Conservation (phyloP, 306 rosid species). For the Quercus variabilis region DNA sequence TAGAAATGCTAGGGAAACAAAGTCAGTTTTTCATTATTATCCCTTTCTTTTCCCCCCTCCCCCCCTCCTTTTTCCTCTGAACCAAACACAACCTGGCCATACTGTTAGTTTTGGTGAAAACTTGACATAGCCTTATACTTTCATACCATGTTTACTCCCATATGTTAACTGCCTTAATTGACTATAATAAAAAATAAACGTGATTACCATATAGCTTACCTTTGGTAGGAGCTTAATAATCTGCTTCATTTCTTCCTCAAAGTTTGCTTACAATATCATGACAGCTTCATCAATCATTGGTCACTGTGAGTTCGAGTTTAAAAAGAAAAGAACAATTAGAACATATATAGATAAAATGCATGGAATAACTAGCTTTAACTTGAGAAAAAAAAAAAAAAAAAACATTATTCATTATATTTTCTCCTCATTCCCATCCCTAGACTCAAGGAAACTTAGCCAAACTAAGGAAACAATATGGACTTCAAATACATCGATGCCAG, state of each 20-base stretch:
- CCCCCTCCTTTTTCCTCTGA: not conserved
- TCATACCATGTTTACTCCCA: not conserved
- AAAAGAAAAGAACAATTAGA: slow-evolving; percentile 1
- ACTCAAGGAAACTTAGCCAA: too few species aligned
- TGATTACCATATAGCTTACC: slow-evolving; percentile 38
- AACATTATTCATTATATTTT: too few species aligned
- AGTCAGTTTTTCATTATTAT: not conserved
- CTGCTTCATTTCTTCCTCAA: slow-evolving; percentile 97
- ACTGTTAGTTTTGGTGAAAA: not conserved
- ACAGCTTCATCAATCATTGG: slow-evolving; percentile 94
- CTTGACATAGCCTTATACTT: not conserved
- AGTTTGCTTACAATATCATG: slow-evolving; percentile 91
- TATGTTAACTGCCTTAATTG: not conserved
- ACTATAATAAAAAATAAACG: not conserved
- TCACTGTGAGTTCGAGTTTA: slow-evolving; percentile 53
- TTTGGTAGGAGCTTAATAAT: slow-evolving; percentile 72
- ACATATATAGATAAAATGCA: too few species aligned
- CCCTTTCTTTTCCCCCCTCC: not conserved
- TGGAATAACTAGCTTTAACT: too few species aligned
- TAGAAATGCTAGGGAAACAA: not conserved
- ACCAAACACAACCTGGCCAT: not conserved
- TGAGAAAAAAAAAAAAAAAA: too few species aligned
- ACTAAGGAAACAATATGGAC: too few species aligned
- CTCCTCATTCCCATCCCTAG: too few species aligned
- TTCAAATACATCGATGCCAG: too few species aligned